Percentiles rank a stretch among this genome's conserved stretches.
These are phyloP conservation scores for Coemansia sp. DNA, from an alignment of 192 early-diverging fungal genomes.

Conservation along the genomic window DNA sequence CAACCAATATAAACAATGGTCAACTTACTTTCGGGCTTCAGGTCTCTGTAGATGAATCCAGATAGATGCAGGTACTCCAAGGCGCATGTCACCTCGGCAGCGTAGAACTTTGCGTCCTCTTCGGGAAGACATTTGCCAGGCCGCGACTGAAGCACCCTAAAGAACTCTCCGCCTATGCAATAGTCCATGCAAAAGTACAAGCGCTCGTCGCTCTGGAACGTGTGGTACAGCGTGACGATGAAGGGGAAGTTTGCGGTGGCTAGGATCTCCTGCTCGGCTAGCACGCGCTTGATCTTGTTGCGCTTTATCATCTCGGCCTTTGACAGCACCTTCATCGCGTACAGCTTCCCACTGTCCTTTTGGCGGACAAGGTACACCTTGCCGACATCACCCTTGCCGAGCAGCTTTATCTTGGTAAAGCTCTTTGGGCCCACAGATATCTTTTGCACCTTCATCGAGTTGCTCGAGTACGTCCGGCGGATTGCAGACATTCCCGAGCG, in stretches of 20 bases:
- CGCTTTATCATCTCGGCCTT: slow-evolving; percentile 98
- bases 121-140: slow-evolving; percentile 89
- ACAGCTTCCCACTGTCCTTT: slow-evolving; percentile 78
- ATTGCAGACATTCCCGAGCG: slow-evolving; percentile 56
- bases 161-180: slow-evolving; percentile 88
- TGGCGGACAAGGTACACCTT: slow-evolving; percentile 93
- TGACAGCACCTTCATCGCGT: slow-evolving; percentile 96
- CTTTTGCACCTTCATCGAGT: slow-evolving; percentile 77
- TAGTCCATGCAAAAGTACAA: slow-evolving; percentile 91
- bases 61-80: slow-evolving; percentile 95
- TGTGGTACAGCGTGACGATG: slow-evolving; percentile 88
- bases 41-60: slow-evolving; percentile 96
- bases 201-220: slow-evolving; percentile 83
- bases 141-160: slow-evolving; percentile 79
- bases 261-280: slow-evolving; percentile 95
- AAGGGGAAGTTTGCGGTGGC: slow-evolving; percentile 87
- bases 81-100: slow-evolving; percentile 93
- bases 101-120: slow-evolving; percentile 93
- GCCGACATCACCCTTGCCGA: slow-evolving; percentile 98
- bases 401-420: slow-evolving; percentile 84
- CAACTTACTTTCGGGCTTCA: slow-evolving; percentile 89
- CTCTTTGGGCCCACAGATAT: slow-evolving; percentile 83
- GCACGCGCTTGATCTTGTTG: slow-evolving; percentile 96
- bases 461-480: slow-evolving; percentile 77
- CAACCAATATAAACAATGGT: slow-evolving; percentile 14